These are phyloP conservation scores for Phaseolus coccineus DNA, from an alignment of 331 rosid genomes.

Conservation along the genomic window DNA sequence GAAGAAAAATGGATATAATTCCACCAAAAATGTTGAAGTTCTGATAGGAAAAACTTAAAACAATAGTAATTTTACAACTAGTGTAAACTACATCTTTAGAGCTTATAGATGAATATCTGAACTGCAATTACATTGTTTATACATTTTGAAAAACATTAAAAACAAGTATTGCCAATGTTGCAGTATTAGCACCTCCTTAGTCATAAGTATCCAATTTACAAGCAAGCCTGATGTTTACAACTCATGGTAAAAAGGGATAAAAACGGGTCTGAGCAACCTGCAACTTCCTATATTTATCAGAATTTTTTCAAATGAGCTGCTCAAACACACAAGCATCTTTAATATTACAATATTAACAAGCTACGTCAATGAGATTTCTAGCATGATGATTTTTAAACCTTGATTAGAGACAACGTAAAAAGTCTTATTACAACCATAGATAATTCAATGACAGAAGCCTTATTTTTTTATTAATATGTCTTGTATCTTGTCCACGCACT, in stretches of 20 bases:
- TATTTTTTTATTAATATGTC: too few relatives aligned
- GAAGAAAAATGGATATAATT: conserved; percentile 13
- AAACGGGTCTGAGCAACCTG: not conserved
- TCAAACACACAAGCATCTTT: not conserved
- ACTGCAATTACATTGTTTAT: not conserved
- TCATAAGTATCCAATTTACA: not conserved
- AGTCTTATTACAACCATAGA: too few relatives aligned
- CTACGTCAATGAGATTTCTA: too few relatives aligned
- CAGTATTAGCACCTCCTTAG: not conserved
- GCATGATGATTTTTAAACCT: too few relatives aligned
- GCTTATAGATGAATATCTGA: not conserved
- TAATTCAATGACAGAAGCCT: too few relatives aligned
- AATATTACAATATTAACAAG: not conserved
- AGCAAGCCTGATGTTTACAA: not conserved
- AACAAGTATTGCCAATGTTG: not conserved
- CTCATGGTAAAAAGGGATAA: too few relatives aligned
- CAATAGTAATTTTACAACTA: not conserved
- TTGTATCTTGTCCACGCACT: too few relatives aligned
- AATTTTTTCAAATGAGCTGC: not conserved
- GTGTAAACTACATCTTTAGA: not conserved
- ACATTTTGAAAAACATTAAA: not conserved
- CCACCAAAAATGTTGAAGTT: not conserved
- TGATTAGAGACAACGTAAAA: too few relatives aligned
- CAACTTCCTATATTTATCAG: not conserved
- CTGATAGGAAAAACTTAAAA: conserved; percentile 3